These are phyloP conservation scores for Crithidia sp. DNA, from an alignment of 208 protist genomes.

Conservation along the genomic window DNA sequence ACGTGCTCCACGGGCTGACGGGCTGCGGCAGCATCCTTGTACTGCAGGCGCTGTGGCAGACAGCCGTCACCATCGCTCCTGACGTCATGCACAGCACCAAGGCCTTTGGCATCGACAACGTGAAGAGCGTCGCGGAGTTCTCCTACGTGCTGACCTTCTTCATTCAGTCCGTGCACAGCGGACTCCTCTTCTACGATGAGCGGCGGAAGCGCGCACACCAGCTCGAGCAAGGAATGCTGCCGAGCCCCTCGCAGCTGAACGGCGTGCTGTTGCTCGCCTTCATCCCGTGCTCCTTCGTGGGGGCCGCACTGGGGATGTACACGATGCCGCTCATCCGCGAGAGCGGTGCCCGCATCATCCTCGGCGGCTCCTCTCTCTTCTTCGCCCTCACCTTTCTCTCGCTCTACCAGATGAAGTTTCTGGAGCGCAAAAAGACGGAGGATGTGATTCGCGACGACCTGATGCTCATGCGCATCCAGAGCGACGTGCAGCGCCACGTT, in stretches of 20 bases:
- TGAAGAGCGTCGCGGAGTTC: constrained; percentile 33
- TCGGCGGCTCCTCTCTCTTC: constrained; percentile 42
- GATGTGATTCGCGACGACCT: constrained; percentile 48
- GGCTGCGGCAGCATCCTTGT: constrained; percentile 50
- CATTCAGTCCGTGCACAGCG: constrained; percentile 31
- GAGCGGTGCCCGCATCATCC: constrained; percentile 37
- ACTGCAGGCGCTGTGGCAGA: constrained; percentile 43
- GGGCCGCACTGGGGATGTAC: constrained; percentile 25
- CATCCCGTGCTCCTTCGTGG: constrained; percentile 29
- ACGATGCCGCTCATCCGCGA: constrained; percentile 36
- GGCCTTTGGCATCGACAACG: constrained; percentile 28
- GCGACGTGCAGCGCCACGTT: constrained; percentile 30
- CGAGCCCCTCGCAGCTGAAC: constrained; percentile 30
- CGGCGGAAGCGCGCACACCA: constrained; percentile 25
- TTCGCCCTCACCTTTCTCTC: constrained; percentile 45
- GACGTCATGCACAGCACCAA: constrained; percentile 24
- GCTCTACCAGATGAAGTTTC: constrained; percentile 43
- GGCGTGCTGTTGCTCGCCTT: constrained; percentile 24
- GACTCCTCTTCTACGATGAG: constrained; percentile 31
- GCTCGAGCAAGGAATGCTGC: constrained; percentile 13
- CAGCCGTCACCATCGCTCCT: constrained; percentile 21
- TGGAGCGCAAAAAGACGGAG: constrained; percentile 37
- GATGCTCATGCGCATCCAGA: constrained; percentile 34
- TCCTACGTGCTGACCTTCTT: constrained; percentile 42
- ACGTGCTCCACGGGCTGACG: constrained; percentile 45